Percentiles rank a stretch among this genome's conserved stretches.
phyloP scores from a whole-genome alignment of 345 rosid species.

The Ceriops zippeliana region DNA sequence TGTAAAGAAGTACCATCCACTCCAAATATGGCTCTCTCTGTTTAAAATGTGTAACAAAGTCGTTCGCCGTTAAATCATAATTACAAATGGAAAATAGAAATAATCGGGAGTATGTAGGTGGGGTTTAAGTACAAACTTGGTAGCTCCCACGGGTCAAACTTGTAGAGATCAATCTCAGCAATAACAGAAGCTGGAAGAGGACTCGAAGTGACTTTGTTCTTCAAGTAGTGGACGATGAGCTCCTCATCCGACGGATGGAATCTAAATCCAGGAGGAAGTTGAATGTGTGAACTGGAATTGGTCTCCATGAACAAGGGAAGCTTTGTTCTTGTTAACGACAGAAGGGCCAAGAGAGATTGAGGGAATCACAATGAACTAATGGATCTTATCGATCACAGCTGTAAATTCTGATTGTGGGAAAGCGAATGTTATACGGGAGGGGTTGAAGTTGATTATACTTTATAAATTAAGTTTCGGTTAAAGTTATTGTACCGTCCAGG shows the following conservation, averaged over 20 bases:
- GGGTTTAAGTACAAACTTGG: slow-evolving; percentile 33
- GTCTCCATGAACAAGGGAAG: slow-evolving; percentile 25
- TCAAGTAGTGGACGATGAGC: slow-evolving; percentile 45
- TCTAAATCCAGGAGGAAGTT: slow-evolving; percentile 48
- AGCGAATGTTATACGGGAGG: slow-evolving; percentile 22
- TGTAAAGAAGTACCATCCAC: slow-evolving; percentile 36
- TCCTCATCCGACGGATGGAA: slow-evolving; percentile 52
- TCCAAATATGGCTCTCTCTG: slow-evolving; percentile 27
- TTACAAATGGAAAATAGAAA: neutral
- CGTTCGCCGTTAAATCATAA: neutral
- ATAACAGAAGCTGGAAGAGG: slow-evolving; percentile 48
- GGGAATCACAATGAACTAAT: slow-evolving; percentile 1
- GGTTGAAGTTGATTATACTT: slow-evolving; percentile 6
- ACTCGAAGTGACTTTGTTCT: slow-evolving; percentile 32
- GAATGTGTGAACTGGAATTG: slow-evolving; percentile 20
- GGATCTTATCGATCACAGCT: slow-evolving; percentile 23
- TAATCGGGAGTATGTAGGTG: neutral
- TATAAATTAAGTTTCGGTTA: neutral
- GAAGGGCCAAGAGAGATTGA: slow-evolving; percentile 13
- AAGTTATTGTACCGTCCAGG: neutral
- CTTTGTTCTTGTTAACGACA: slow-evolving; percentile 14
- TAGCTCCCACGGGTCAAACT: slow-evolving; percentile 50
- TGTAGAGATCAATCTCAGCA: slow-evolving; percentile 48
- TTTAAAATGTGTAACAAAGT: neutral
- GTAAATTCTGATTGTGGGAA: neutral